Base-by-base conservation (phyloP, 225 moss, liverwort and hornwort species). In the Bryum argenteum region DNA sequence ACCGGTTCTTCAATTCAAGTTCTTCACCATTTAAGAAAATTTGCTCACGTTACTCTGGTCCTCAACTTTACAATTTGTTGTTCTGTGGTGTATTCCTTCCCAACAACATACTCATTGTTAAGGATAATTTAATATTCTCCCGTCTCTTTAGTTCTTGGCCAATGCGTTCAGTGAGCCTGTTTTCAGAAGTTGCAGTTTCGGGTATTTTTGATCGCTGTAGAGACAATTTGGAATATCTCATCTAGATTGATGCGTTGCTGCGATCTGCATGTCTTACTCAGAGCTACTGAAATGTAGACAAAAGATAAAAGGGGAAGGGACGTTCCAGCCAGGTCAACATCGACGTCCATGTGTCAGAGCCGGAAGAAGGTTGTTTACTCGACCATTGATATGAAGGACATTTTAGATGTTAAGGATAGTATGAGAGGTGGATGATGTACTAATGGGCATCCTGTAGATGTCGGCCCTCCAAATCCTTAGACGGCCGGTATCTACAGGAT, bases 381-480 rank as follows among this genome's bases (percentile, higher is more conserved):
- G 28, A 70, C 80, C 41, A 37, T 94, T 50, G 71, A 77, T 19
- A 58, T 89, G 57, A 75, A 82, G 13, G 88, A 94, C 15, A 79
- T 94, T 63, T 77, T 83, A 76, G 63, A 70, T 43, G 77, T 81
- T 17, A 79, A 83, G 66, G 84, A 82, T 55, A 90, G 75, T 67
- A 90, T 94, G 71, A 70, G 85, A 53, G 75, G 66, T 54, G 77
- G 92, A 94, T 69, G 92, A 94, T 63, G 87, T 90, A n/a, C 88
- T 84, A 52, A 75, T 87, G 83, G 89, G 88, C 26, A 85, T 94
- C 71, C n/a, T n/a, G 78, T 84, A 79, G 87, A 81, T 22, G 54
- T 73, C 45, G 91, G 85, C 61, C 71, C 92, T 71, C 81, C 38
- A 74, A 69, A 14, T 92, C 90, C 26, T 56, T 92, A 56, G 85